Evolutionary conservation across 2,329 filamentous ascomycete genomes (phyloP).

Genomic region (Harringtonia lauricola): DNA sequence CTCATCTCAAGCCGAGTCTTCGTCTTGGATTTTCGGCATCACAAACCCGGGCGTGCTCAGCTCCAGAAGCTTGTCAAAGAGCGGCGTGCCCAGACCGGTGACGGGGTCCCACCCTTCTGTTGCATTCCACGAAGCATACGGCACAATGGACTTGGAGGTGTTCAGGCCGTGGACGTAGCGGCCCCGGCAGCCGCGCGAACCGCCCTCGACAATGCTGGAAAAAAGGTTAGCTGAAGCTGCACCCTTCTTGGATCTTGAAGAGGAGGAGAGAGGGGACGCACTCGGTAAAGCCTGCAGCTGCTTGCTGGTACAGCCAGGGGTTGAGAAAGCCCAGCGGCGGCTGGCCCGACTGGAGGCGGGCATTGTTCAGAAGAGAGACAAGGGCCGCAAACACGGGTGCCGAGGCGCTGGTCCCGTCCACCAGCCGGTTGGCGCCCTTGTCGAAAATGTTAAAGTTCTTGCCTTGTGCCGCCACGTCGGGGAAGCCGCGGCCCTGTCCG

Average conservation of each 20-base stretch:
- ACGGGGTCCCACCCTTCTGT: constrained; percentile 10
- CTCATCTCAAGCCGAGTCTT: background rate
- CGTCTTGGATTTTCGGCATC: background rate
- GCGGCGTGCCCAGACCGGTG: constrained; percentile 7
- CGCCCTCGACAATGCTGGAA: constrained; percentile 6
- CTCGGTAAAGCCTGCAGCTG: constrained; percentile 4
- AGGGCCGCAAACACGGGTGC: constrained; percentile 42
- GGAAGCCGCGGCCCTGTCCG: constrained; percentile 32
- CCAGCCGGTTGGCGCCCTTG: constrained; percentile 14
- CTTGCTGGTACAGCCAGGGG: constrained; percentile 28
- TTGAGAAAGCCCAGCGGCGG: constrained; percentile 42
- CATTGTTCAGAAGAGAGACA: constrained; percentile 42
- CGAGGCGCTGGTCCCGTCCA: constrained; percentile 37
- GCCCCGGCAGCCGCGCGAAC: constrained; percentile 6
- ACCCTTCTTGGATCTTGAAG: no score
- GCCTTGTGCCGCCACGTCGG: constrained; percentile 43
- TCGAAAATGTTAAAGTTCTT: constrained; percentile 38
- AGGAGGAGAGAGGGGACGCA: no score
- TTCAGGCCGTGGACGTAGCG: background rate
- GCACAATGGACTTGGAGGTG: background rate
- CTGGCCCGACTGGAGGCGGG: constrained; percentile 35
- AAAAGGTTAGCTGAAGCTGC: background rate
- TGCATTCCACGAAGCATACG: constrained; percentile 9
- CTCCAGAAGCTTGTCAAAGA: constrained; percentile 8
- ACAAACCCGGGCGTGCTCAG: background rate